Evolutionary conservation across 352 stramenopile species (phyloP).

Genomic region (Globisporangium paddicum): DNA sequence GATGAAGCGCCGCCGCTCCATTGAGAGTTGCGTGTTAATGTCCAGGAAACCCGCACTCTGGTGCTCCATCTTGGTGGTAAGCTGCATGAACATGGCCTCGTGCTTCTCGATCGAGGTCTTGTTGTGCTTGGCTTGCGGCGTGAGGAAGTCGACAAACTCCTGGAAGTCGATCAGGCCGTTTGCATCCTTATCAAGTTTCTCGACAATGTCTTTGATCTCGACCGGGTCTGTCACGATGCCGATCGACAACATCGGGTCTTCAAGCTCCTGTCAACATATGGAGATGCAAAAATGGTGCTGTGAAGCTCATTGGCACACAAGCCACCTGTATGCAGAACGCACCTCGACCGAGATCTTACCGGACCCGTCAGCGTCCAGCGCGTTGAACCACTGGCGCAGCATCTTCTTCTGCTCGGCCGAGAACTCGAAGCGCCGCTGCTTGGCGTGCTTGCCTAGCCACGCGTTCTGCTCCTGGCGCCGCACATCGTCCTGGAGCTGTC

Average conservation of each 20-base stretch:
- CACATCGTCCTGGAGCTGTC: constrained; percentile 41
- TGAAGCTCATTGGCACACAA: too few relatives aligned
- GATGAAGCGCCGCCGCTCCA: constrained; percentile 69
- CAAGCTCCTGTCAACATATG: constrained; percentile 33
- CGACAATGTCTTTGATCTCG: constrained; percentile 61
- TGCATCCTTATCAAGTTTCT: constrained; percentile 57
- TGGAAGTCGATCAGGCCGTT: constrained; percentile 77
- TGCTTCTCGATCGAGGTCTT: constrained; percentile 47
- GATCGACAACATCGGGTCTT: constrained; percentile 78
- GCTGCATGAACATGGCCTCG: constrained; percentile 64
- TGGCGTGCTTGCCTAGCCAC: constrained; percentile 66
- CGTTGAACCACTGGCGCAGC: constrained; percentile 74
- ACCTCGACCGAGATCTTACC: constrained; percentile 75
- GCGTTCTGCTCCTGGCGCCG: constrained; percentile 56
- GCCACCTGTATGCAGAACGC: not conserved
- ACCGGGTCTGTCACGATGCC: constrained; percentile 60
- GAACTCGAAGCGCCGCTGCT: constrained; percentile 58
- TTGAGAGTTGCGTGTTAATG: constrained; percentile 76
- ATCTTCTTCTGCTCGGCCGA: constrained; percentile 68
- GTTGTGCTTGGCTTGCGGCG: constrained; percentile 40
- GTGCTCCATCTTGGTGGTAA: constrained; percentile 82
- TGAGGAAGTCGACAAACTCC: constrained; percentile 77
- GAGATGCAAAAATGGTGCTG: too few relatives aligned
- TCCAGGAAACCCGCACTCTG: constrained; percentile 67
- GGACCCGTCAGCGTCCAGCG: constrained; percentile 55